phyloP scores from a whole-genome alignment of 108 stramenopile species.

The Cyclotella choctawhatcheeana region DNA sequence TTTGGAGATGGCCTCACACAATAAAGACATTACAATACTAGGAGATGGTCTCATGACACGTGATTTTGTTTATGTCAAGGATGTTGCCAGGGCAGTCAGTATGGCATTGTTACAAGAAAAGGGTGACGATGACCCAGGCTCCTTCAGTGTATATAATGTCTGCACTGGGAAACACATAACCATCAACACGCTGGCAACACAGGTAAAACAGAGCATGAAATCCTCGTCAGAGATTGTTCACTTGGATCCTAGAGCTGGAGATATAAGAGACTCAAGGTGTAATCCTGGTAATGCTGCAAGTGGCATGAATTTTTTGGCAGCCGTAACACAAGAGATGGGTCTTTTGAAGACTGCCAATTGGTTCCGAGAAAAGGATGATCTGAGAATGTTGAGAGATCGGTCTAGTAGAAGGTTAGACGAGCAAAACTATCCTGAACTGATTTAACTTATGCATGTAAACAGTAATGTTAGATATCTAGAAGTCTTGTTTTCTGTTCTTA shows the following conservation, averaged over 20 bases:
- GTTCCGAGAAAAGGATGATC: slow-evolving; percentile 18
- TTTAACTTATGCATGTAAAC: background rate
- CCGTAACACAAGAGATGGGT: slow-evolving; percentile 42
- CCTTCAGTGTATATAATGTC: slow-evolving; percentile 75
- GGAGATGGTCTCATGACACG: slow-evolving; percentile 96
- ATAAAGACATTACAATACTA: slow-evolving; percentile 89
- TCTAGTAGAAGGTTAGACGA: slow-evolving; percentile 3
- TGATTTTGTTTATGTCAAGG: slow-evolving; percentile 97
- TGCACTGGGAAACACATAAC: slow-evolving; percentile 77
- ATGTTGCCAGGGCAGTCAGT: slow-evolving; percentile 93
- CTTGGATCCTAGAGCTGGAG: slow-evolving; percentile 41
- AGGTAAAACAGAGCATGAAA: slow-evolving; percentile 65
- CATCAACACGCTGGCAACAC: slow-evolving; percentile 67
- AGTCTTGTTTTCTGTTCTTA: background rate
- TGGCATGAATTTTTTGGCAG: slow-evolving; percentile 36
- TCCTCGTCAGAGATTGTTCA: slow-evolving; percentile 51
- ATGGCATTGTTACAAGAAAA: slow-evolving; percentile 52
- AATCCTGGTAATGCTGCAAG: slow-evolving; percentile 27
- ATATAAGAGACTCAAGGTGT: slow-evolving; percentile 50
- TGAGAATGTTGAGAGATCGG: background rate
- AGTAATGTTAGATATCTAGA: background rate
- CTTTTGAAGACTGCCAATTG: slow-evolving; percentile 49
- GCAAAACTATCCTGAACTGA: background rate
- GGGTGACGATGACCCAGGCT: slow-evolving; percentile 56
- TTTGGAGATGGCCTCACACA: slow-evolving; percentile 76